Conservation (phyloP, 2,329 filamentous ascomycete species). For the Aspergillus pseudotamarii region DNA sequence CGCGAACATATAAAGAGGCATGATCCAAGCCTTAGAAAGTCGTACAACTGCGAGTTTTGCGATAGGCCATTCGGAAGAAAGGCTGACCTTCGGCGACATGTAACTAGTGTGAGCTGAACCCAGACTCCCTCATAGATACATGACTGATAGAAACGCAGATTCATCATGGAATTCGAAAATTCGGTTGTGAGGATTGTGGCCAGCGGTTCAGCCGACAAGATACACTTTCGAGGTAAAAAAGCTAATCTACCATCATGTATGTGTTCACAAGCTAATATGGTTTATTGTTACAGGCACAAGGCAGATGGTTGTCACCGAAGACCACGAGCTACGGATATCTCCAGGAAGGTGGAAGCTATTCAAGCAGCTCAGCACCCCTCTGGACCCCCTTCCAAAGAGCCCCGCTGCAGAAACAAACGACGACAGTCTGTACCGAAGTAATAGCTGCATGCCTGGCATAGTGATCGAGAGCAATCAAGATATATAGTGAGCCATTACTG, state of each 20-base stretch:
- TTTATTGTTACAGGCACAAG: constrained; percentile 15
- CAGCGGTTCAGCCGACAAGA: constrained; percentile 78
- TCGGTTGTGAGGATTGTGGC: constrained; percentile 71
- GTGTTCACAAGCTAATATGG: constrained; percentile 1
- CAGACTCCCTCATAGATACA: neutral
- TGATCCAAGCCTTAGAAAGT: constrained; percentile 71
- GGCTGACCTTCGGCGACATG: constrained; percentile 70
- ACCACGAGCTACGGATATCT: constrained; percentile 3
- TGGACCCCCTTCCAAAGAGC: neutral
- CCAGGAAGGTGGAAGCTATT: neutral
- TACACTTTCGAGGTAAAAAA: constrained; percentile 71
- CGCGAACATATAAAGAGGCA: constrained; percentile 86
- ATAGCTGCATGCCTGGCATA: neutral
- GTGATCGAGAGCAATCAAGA: neutral
- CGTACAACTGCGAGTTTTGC: constrained; percentile 71
- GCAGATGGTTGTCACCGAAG: constrained; percentile 22
- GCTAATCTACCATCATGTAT: neutral
- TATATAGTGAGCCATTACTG: neutral
- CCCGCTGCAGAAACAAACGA: neutral
- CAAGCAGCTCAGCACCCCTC: neutral
- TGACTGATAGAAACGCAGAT: constrained; percentile 61
- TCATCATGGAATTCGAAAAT: constrained; percentile 72
- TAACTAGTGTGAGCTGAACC: constrained; percentile 51
- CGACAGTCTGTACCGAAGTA: neutral
- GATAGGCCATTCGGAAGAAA: constrained; percentile 77